Evolutionary conservation across 768 basidiomycete species (phyloP).

Genomic region (Leccinum broughii): DNA sequence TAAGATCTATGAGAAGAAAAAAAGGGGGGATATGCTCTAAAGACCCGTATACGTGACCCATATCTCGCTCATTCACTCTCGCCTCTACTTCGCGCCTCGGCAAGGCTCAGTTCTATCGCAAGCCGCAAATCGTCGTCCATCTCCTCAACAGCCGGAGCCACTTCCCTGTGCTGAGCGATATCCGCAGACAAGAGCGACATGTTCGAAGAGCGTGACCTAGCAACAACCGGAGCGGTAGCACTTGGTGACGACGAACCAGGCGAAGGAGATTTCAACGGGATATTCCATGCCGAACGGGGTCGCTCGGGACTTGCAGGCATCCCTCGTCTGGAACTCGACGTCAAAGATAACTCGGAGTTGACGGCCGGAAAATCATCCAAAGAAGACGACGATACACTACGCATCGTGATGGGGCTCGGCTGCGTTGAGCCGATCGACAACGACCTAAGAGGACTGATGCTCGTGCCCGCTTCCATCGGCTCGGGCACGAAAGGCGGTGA

Average conservation of each 20-base stretch:
- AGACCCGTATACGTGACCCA: not conserved
- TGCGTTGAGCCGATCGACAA: conserved; percentile 6
- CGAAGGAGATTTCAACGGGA: conserved; percentile 33
- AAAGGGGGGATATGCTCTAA: not conserved
- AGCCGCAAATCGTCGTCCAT: conserved; percentile 66
- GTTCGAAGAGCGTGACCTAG: conserved; percentile 9
- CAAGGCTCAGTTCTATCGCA: conserved; percentile 70
- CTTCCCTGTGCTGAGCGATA: conserved; percentile 7
- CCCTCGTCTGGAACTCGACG: conserved; percentile 22
- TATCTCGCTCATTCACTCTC: conserved; percentile 9
- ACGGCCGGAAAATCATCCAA: conserved; percentile 36
- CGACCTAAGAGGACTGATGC: conserved; percentile 29
- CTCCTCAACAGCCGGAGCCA: conserved; percentile 29
- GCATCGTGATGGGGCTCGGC: conserved; percentile 10
- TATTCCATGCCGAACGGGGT: conserved; percentile 40
- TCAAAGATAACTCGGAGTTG: conserved; percentile 32
- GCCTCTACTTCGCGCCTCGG: conserved; percentile 39
- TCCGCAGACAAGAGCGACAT: conserved; percentile 18
- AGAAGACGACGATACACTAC: conserved; percentile 23
- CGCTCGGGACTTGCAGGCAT: conserved; percentile 16
- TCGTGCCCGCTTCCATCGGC: conserved; percentile 54
- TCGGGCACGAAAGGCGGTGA: conserved; percentile 52
- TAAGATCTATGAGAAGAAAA: not conserved
- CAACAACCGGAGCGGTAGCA: conserved; percentile 9
- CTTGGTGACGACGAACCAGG: conserved; percentile 20